phyloP scores from a whole-genome alignment of 768 basidiomycete species.

The Lactifluus volemus region DNA sequence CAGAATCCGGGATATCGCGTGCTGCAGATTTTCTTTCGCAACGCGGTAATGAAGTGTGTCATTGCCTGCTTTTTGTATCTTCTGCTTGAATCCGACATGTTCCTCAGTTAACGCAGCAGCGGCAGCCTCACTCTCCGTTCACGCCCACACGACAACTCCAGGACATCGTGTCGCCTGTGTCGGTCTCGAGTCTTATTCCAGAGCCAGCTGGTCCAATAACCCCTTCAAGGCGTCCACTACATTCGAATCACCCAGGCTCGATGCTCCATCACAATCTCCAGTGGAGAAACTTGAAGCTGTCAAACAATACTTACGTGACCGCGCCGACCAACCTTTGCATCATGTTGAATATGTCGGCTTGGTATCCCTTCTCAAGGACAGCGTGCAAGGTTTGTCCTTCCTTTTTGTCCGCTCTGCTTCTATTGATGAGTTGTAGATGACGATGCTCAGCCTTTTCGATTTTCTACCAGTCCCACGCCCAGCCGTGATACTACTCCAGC shows the following conservation, averaged over 20 bases:
- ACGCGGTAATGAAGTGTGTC: constrained; percentile 16
- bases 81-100: background rate
- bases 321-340: constrained; percentile 38
- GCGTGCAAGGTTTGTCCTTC: constrained; percentile 35
- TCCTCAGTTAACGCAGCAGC: constrained; percentile 4
- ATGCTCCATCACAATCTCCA: constrained; percentile 25
- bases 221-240: constrained; percentile 18
- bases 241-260: constrained; percentile 10
- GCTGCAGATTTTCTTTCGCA: constrained; percentile 19
- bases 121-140: background rate
- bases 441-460: constrained; percentile 48
- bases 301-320: constrained; percentile 37
- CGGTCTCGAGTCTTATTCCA: background rate
- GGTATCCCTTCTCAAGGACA: constrained; percentile 46
- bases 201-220: constrained; percentile 17
- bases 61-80: background rate
- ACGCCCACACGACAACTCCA: constrained; percentile 7
- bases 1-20: background rate
- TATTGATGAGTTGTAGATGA: constrained; percentile 19
- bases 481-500: constrained; percentile 32
- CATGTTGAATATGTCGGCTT: constrained; percentile 46
- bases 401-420: background rate
- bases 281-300: constrained; percentile 41
- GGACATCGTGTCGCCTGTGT: background rate
- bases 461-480: constrained; percentile 42